Conservation (phyloP, 192 early-diverging fungal genomes). For the Gigaspora rosea region DNA sequence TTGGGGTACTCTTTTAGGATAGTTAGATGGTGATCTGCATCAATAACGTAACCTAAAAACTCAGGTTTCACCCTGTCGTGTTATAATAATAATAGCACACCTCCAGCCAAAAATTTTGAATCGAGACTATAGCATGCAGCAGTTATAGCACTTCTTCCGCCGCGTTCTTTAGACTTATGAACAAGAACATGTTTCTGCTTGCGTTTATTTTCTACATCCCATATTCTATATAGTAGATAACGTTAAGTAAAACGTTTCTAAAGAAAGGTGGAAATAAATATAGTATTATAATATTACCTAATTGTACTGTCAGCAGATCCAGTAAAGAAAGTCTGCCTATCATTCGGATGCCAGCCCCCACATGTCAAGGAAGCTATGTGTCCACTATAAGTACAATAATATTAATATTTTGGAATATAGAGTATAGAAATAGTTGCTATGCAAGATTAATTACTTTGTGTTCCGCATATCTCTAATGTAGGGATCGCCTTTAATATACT, state of each 20-base stretch:
- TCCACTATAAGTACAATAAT: constrained; percentile 52
- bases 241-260: constrained; percentile 4
- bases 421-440: not conserved
- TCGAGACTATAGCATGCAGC: constrained; percentile 71
- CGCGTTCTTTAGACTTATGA: constrained; percentile 70
- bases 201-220: constrained; percentile 75
- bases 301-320: constrained; percentile 82
- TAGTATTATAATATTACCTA: constrained; percentile 42
- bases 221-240: constrained; percentile 53
- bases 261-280: not conserved
- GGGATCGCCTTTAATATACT: constrained; percentile 89
- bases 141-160: constrained; percentile 70
- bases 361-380: constrained; percentile 81
- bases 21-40: too few species aligned
- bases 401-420: not conserved
- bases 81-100: constrained; percentile 33
- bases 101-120: constrained; percentile 69
- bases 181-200: constrained; percentile 78
- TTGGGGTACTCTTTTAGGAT: too few species aligned
- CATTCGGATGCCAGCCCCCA: constrained; percentile 78
- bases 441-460: constrained; percentile 49
- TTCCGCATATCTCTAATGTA: constrained; percentile 88
- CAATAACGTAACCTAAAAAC: too few species aligned
- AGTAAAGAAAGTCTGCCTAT: constrained; percentile 69
- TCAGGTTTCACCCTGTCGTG: too few species aligned